Evolutionary conservation across 495 filamentous ascomycete genomes (phyloP), one percentile per base, ranked within the genome.

Genomic region (Geopyxis carbonaria): DNA sequence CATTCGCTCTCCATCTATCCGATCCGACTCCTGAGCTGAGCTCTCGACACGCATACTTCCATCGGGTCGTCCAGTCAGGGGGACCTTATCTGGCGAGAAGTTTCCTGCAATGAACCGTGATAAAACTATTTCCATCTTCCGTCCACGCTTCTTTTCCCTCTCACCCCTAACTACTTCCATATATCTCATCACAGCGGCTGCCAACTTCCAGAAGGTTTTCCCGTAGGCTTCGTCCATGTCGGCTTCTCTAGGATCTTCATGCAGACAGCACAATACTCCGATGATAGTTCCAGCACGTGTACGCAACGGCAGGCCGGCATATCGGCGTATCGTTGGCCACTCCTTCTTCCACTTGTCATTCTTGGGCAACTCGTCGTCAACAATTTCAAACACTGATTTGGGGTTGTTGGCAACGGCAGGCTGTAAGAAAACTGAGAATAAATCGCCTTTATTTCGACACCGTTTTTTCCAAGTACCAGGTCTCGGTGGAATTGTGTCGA

Each of bases 251-350:
- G 69, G 65, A 20, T 60, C 55, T 22, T 68, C 60, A 49, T 83
- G 76, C 4, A 80, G 49, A 8, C 80, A 61, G 38, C 75, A 80
- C 33, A 80, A 64, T 14, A 69, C 74, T 18, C 80, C 80, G 45
- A 86, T 75, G 21, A 75, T 72, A 48, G 79, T 68, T 7, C 72
- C 75, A 6, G 63, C 65, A 2, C 69, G 71, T 0, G 75, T 80
- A 3, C 73, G 67, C 19, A 86, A 64, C 0, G 75, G 74, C 1
- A 75, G 72, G 11, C 70, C 75, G 3, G 72, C 72, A 44, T 78
- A 80, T 50, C 75, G 78, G 8, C 54, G 61, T 27, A 65, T 55
- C 25, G 55, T 41, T 1, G 69, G 57, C 63, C 62, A 56, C 14
- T 51, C 54, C 16, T 46, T 38, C 23, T 68, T 58, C 40, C 62